Evolutionary conservation across 2,329 filamentous ascomycete species (phyloP), one percentile per base, ranked within the genome.

Genomic region (Fusarium denticulatum): DNA sequence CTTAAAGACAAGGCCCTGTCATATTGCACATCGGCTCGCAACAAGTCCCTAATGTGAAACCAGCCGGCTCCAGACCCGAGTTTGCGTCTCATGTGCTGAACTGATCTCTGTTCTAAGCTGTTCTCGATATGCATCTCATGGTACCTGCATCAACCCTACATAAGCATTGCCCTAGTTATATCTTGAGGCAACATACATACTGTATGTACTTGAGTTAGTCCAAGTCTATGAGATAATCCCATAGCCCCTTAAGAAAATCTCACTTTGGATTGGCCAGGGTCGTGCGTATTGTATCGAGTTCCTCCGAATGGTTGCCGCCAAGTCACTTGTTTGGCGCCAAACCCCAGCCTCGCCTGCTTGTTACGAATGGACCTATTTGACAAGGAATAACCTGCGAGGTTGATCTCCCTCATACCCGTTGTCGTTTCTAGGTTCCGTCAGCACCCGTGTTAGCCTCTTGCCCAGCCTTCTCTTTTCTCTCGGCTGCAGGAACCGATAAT

Each of bases 71-170:
- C 22, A 60, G 67, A 34, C 22, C 52, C 52, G 59, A 64, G 59
- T 65, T 69, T 52, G 45, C 65, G 64, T 39, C 49, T 67, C 39
- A 46, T 67, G 52, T 49, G 58, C 40, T 34, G 50, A 64, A 43
- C 65, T 26, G 39, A 56, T 47, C 30, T 43, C 58, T 64, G 14
- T 52, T 30, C 39, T 39, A 49, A 32, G 34, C 26, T 46, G 40
- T 58, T 60, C 18, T 65, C 46, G 42, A 37, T 47, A 69, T 69
- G 67, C 59, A 65, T 45, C 65, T 55, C 26, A 49, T 67, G 55
- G 71, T 73, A 73, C 71, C 71, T 73, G 71, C 71, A 58, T 73
- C 64, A 73, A 60, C 52, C 60, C 63, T 39, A 50, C 47, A 50
- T 34, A 46, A 60, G 34, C 36, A 42, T 64, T 47, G 62, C 67